Conservation (phyloP, 306 rosid species). For the Glycine latifolia region DNA sequence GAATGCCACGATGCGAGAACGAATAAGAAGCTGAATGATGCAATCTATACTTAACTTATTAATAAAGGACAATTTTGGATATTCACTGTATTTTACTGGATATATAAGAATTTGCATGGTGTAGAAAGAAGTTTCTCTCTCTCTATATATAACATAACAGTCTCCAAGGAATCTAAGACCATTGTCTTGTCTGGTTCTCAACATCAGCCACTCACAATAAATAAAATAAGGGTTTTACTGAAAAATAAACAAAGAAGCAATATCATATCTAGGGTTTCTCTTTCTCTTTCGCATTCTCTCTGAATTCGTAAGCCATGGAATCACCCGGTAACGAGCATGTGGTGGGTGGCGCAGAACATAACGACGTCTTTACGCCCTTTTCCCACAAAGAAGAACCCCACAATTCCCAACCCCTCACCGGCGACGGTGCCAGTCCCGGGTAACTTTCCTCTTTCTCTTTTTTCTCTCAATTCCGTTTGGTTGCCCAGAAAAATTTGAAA, state of each 20-base stretch:
- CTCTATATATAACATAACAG: too few species aligned
- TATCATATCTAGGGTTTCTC: slow-evolving; percentile 53
- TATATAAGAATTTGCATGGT: too few species aligned
- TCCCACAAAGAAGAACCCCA: slow-evolving; percentile 74
- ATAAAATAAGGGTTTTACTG: slow-evolving; percentile 38
- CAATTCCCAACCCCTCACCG: slow-evolving; percentile 77
- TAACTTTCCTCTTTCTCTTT: slow-evolving; percentile 37
- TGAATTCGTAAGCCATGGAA: slow-evolving; percentile 66
- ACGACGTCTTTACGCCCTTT: slow-evolving; percentile 56
- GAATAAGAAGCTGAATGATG: too few species aligned
- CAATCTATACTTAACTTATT: too few species aligned
- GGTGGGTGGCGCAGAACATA: slow-evolving; percentile 60
- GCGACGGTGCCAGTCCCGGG: slow-evolving; percentile 99
- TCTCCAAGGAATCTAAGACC: neutral
- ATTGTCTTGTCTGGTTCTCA: neutral
- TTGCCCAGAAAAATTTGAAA: slow-evolving; percentile 26
- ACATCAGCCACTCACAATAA: neutral
- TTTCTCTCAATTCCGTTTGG: slow-evolving; percentile 11
- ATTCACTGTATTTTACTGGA: too few species aligned
- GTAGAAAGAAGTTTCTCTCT: too few species aligned
- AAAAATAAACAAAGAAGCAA: neutral
- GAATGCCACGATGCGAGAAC: too few species aligned
- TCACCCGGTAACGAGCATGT: slow-evolving; percentile 56
- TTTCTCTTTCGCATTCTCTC: slow-evolving; percentile 4
- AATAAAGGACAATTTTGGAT: too few species aligned